These are phyloP conservation scores for Apiospora sp. DNA, from an alignment of 2,329 filamentous ascomycete genomes.

Conservation along the genomic window DNA sequence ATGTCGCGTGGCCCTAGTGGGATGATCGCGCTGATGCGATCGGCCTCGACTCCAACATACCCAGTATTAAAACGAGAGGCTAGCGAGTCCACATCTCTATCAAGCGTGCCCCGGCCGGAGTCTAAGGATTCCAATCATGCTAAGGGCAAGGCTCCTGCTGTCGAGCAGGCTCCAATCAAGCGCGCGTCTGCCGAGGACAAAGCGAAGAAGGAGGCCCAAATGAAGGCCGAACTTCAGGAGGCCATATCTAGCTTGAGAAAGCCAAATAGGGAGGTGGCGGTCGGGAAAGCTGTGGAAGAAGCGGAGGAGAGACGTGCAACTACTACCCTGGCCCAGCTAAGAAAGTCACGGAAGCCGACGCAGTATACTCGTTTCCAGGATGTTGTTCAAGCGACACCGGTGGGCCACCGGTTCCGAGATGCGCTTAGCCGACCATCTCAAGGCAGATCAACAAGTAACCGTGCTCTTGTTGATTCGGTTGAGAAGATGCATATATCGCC, in stretches of 20 bases:
- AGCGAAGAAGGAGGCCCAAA: slow-evolving; percentile 69
- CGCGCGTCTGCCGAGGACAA: slow-evolving; percentile 63
- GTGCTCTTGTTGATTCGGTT: slow-evolving; percentile 33
- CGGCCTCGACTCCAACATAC: slow-evolving; percentile 68
- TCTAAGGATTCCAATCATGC: slow-evolving; percentile 54
- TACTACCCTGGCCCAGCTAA: slow-evolving; percentile 52
- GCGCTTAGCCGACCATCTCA: slow-evolving; percentile 44
- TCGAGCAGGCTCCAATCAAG: slow-evolving; percentile 33
- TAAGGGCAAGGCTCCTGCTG: slow-evolving; percentile 50
- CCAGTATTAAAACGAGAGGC: slow-evolving; percentile 72
- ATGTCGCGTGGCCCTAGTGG: slow-evolving; percentile 65
- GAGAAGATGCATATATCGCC: slow-evolving; percentile 39
- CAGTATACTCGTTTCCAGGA: slow-evolving; percentile 47
- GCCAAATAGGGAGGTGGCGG: slow-evolving; percentile 76
- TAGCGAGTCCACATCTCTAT: slow-evolving; percentile 65
- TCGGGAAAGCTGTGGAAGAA: slow-evolving; percentile 71
- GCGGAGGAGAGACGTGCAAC: slow-evolving; percentile 68
- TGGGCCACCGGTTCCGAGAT: slow-evolving; percentile 62
- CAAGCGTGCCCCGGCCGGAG: slow-evolving; percentile 56
- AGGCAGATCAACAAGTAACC: slow-evolving; percentile 38
- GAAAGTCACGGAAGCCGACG: slow-evolving; percentile 61
- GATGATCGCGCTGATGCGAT: slow-evolving; percentile 71
- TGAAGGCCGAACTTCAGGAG: slow-evolving; percentile 75
- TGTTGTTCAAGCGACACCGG: slow-evolving; percentile 66
- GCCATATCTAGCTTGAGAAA: slow-evolving; percentile 78